These are phyloP conservation scores for Fusarium xyrophilum DNA, from an alignment of 2,329 filamentous ascomycete genomes.

Conservation along the genomic window DNA sequence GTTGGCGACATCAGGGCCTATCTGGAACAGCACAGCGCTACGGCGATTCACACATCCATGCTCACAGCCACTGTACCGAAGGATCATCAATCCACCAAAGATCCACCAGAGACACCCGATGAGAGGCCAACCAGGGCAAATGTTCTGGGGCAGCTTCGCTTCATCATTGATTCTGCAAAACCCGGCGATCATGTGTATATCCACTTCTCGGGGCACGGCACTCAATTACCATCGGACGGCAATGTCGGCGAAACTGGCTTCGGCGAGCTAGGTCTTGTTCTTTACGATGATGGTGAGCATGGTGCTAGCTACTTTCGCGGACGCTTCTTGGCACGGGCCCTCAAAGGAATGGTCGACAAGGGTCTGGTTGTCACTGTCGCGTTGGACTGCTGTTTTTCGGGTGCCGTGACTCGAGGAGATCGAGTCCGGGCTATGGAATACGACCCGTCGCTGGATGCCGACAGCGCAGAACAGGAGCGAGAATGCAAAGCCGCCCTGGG, in stretches of 20 bases:
- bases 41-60: neutral
- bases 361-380: accelerated
- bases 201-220: neutral
- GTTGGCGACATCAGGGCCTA: neutral
- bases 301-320: neutral
- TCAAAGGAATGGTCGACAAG: neutral
- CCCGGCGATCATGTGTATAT: neutral
- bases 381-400: neutral
- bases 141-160: neutral
- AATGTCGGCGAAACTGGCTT: neutral
- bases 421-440: neutral
- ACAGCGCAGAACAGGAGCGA: neutral
- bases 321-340: neutral
- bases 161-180: neutral
- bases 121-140: neutral
- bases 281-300: neutral
- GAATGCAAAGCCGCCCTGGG: accelerated
- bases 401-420: neutral
- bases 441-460: neutral
- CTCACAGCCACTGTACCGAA: neutral
- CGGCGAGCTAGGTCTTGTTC: accelerated
- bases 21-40: neutral
- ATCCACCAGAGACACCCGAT: neutral
- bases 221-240: accelerated
- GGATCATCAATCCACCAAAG: neutral